phyloP scores from a whole-genome alignment of 495 filamentous ascomycete species.

The Penicillium verhagenii region DNA sequence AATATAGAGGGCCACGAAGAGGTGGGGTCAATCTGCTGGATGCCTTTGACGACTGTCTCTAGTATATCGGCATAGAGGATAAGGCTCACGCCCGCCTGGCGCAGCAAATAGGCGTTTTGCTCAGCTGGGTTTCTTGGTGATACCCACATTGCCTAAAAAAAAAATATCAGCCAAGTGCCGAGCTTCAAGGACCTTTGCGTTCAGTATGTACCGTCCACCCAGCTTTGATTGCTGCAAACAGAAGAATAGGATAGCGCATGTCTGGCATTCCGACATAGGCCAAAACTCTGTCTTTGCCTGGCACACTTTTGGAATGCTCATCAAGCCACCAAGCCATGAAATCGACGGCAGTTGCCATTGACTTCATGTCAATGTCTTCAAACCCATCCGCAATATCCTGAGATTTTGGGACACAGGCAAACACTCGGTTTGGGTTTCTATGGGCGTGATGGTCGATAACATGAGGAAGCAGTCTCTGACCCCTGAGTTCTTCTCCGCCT shows the following conservation, averaged over 20 bases:
- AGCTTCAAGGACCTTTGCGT: not conserved
- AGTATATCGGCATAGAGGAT: slow-evolving; percentile 4
- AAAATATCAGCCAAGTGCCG: not conserved
- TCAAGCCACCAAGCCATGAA: slow-evolving; percentile 22
- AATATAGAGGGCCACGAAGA: slow-evolving; percentile 6
- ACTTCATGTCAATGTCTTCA: slow-evolving; percentile 22
- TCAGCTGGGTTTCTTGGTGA: slow-evolving; percentile 9
- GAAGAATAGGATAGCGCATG: slow-evolving; percentile 25
- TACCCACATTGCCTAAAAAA: slow-evolving; percentile 8
- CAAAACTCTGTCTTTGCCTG: slow-evolving; percentile 15
- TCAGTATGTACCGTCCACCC: slow-evolving; percentile 38
- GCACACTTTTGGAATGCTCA: not conserved
- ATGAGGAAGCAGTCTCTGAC: slow-evolving; percentile 11
- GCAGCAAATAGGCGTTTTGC: slow-evolving; percentile 9
- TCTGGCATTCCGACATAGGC: slow-evolving; percentile 29
- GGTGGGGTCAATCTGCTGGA: slow-evolving; percentile 11
- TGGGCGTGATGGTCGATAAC: slow-evolving; percentile 16
- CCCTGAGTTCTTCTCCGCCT: slow-evolving; percentile 10
- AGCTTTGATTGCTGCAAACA: slow-evolving; percentile 30
- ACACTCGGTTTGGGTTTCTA: slow-evolving; percentile 22
- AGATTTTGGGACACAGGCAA: slow-evolving; percentile 16
- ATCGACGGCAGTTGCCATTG: slow-evolving; percentile 23
- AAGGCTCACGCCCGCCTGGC: slow-evolving; percentile 5
- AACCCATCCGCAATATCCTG: slow-evolving; percentile 21
- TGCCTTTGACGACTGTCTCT: slow-evolving; percentile 2